A percentile compares a stretch with the other conserved stretches of the same genome.
phyloP scores from a whole-genome alignment of 2,329 filamentous ascomycete species.

The Nemania diffusa region DNA sequence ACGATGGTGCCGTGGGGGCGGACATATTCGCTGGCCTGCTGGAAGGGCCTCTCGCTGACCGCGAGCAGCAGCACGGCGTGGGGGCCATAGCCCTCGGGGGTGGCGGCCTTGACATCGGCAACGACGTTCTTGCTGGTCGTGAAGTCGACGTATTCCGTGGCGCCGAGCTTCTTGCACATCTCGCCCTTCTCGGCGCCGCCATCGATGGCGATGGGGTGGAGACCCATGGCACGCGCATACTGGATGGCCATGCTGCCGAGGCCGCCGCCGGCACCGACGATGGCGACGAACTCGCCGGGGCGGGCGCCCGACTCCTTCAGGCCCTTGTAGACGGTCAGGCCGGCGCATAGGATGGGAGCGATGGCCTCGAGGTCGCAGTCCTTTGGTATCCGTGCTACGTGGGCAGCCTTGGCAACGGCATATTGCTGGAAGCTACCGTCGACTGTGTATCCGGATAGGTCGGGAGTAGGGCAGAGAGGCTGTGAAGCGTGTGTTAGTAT shows the following conservation, averaged over 20 bases:
- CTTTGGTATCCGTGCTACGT: slow-evolving; percentile 85
- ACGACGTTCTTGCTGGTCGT: slow-evolving; percentile 78
- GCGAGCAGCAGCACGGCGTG: slow-evolving; percentile 89
- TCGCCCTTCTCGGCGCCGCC: slow-evolving; percentile 81
- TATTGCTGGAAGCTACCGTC: slow-evolving; percentile 96
- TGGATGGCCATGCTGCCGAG: slow-evolving; percentile 81
- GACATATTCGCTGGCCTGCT: slow-evolving; percentile 90
- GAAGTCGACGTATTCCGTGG: slow-evolving; percentile 83
- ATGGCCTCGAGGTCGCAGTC: slow-evolving; percentile 79
- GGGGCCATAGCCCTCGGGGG: slow-evolving; percentile 82
- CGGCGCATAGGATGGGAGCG: slow-evolving; percentile 83
- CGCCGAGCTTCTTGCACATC: slow-evolving; percentile 76
- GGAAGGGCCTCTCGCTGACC: slow-evolving; percentile 90
- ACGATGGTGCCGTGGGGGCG: slow-evolving; percentile 84
- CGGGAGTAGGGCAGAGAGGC: slow-evolving; percentile 79
- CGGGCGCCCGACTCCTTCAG: slow-evolving; percentile 82
- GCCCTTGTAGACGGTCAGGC: slow-evolving; percentile 92
- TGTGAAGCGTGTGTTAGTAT: slow-evolving; percentile 15
- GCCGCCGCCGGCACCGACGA: slow-evolving; percentile 88
- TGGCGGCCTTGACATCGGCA: slow-evolving; percentile 83
- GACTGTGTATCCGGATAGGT: slow-evolving; percentile 90
- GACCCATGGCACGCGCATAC: slow-evolving; percentile 91
- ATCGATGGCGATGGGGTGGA: slow-evolving; percentile 84
- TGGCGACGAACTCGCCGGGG: slow-evolving; percentile 81
- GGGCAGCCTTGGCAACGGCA: slow-evolving; percentile 84